Base-by-base conservation (phyloP, 129 eudicot species). In the Cynara cardunculus region DNA sequence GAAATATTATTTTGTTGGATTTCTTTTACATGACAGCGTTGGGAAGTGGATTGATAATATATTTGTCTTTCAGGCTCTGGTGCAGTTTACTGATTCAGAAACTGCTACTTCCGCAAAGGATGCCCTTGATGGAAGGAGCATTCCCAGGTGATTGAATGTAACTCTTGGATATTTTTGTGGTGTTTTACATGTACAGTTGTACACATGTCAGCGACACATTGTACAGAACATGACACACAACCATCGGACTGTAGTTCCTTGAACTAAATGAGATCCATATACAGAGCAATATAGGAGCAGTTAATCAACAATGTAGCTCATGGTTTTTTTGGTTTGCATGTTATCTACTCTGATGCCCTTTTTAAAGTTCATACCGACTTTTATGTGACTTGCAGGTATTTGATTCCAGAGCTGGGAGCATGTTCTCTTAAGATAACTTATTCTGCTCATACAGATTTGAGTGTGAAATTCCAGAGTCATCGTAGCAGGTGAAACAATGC, bases 391-490 rank as follows among this genome's bases (percentile, higher is more conserved):
- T 84, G 27, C 78, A 95, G 99, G n/a, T 95, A 95, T 85, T 82
- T 95, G 84, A 89, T 95, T 81, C 99, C 99, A 10, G 97, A 95
- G 75, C 81, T 95, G 61, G 91, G 96, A 19, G 97, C 97, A 56
- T 95, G 97, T 83, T 78, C 89, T 28, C 93, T 95, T 4, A 87
- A 78, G 78, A 95, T 95, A 34, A 92, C 99, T 16, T 95, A 92
- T 82, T 95, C 99, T 76, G 99, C 97, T 18, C 99, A 95, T 82
- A 90, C 97, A 70, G 99, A 95, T 87, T 80, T 95, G 88, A 95
- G 93, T 76, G 97, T 95, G 13, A 95, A 95, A 77, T 95, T 95
- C 76, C 99, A 95, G 88, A 86, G 91, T 79, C 99, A 95, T 69
- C 97, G 99, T 74, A 95, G 99, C 92, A 92, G 99, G 99, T 95